Base-by-base conservation (phyloP, 305 asterid species). In the Salvia sclarea region DNA sequence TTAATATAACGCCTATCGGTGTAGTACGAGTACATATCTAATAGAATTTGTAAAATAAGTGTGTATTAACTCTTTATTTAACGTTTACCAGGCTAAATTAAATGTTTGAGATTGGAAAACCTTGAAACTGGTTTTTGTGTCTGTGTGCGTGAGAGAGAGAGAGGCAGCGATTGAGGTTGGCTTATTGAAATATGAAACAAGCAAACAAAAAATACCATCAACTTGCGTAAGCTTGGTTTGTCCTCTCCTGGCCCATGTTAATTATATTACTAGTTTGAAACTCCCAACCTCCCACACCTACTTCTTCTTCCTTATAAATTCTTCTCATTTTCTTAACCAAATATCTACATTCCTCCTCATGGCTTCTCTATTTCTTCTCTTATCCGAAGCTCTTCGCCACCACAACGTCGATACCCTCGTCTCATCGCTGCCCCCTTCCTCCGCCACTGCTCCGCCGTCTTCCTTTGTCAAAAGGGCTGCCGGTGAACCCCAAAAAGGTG, bases 321-420 rank as follows among this genome's bases (percentile, higher is more conserved):
- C 3, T 9, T 3, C 20, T 37, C 14, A 8, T 5, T 16, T 3
- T 11, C 1, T 5, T 16, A 0, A 30, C 33, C 28, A n/a, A n/a
- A n/a, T 25, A 35, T 35, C 8, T 9, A 1, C 4, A 17, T 17
- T 25, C 57, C 31, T 16, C 8, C n/a, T 38, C 65, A 85, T 85
- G 91, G 91, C 91, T 74, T 83, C 91, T 64, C 82, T 83, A 4
- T 69, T 85, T 74, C 91, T 85, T 53, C 78, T 85, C 14, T 37
- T 85, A 52, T 83, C 84, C 47, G 88, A 83, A 71, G 57, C 79
- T 13, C 72, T 85, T 35, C 78, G 75, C 12, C 87, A 78, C 22
- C 78, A 79, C 62, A 76, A 75, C 66, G 22, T 52, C 11, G 91
- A 79, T 21, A 59, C 11, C 37, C 75, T 85, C 13, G 57, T 80